phyloP scores from a whole-genome alignment of 1,139 yeast genomes.

The Yamadazyma sp. region DNA sequence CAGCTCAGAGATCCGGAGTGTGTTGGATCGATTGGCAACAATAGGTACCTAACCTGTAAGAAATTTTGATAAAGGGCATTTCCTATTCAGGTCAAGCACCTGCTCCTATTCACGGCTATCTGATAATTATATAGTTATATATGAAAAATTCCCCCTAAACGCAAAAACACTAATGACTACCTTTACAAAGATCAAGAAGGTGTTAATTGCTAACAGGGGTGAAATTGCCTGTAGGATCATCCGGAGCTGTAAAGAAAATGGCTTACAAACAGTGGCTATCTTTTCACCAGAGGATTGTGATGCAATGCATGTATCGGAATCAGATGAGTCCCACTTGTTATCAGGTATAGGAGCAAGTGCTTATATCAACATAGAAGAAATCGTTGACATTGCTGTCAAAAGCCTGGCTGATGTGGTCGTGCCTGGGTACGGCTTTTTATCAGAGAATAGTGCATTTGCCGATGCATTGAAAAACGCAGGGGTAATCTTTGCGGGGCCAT shows the following conservation, averaged over 20 bases:
- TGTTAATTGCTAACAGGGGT: slow-evolving; percentile 47
- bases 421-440: slow-evolving; percentile 15
- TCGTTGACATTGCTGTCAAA: slow-evolving; percentile 33
- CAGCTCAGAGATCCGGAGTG: no score
- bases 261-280: slow-evolving; percentile 37
- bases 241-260: slow-evolving; percentile 35
- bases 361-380: slow-evolving; percentile 41
- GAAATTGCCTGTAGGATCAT: slow-evolving; percentile 47
- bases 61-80: no score
- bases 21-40: no score
- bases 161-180: slow-evolving; percentile 1
- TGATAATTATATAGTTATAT: no score
- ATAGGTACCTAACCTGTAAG: no score
- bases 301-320: slow-evolving; percentile 36
- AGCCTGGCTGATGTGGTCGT: slow-evolving; percentile 7
- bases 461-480: slow-evolving; percentile 32
- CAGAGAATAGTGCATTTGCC: slow-evolving; percentile 47
- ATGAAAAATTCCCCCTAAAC: slow-evolving; percentile 1
- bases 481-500: slow-evolving; percentile 47
- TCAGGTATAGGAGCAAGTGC: slow-evolving; percentile 42
- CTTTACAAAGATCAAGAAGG: slow-evolving; percentile 17
- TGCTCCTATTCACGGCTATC: no score
- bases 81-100: no score
- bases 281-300: slow-evolving; percentile 44
- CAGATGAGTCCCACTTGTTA: slow-evolving; percentile 32